Evolutionary conservation across 495 filamentous ascomycete species (phyloP), one percentile per base, ranked within the genome.

Genomic region (Podospora pseudopauciseta): DNA sequence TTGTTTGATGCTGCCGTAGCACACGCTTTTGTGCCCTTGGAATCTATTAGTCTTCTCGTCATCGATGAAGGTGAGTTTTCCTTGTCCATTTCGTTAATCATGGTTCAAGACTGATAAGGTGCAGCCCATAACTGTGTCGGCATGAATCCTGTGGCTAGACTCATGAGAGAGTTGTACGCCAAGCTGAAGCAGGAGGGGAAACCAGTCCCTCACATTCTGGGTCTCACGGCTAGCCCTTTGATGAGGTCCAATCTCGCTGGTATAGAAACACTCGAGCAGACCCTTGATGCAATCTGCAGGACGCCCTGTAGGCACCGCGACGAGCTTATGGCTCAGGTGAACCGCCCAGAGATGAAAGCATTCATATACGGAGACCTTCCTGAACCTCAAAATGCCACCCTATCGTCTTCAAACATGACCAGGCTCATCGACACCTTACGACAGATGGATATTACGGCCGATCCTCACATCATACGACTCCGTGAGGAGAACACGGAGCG

Each of bases 211-310:
- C 79, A 81, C 15, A 93, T 97, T 64, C 80, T 97, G 9, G 94
- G 94, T 5, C 84, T 98, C 2, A 93, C 91, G 20, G 94, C 94
- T 0, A 96, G 92, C 71, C 94, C 94, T 0, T 82, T 94, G 11
- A 86, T 91, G 66, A 84, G 82, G 76, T 80, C 83, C 67, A 81
- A 83, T 32, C 75, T 82, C 5, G 70, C 74, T 0, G 82, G 81
- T 49, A 76, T 94, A 18, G 76, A 81, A 32, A 74, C 71, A 11
- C 87, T 98, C 23, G 94, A 98, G 74, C 63, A 81, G 26, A 96
- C 92, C 69, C 77, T 98, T 20, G 85, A 95, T 72, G 86, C 93
- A 0, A 79, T 90, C 11, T 89, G 90, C 66, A 88, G 81, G 61
- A 90, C 90, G 1, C 94, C 94, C 1, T 88, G 82, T n/a, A 77